These are phyloP conservation scores for Backusella psychrophila DNA, from an alignment of 192 early-diverging fungal species.

Conservation along the genomic window DNA sequence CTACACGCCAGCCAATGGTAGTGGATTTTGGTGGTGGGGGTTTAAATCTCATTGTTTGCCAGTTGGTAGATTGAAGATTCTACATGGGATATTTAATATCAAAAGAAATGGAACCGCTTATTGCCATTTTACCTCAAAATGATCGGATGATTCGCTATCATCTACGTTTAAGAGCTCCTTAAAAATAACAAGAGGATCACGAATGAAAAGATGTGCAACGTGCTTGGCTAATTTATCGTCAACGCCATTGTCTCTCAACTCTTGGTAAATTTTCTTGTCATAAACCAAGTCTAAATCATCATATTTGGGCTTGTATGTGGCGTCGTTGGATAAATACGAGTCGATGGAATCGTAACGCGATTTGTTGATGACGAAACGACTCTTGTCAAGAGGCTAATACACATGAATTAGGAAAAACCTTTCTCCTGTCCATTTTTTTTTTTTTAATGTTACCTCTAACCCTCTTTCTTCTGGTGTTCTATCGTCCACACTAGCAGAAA, in stretches of 20 bases:
- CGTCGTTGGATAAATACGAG: slow-evolving; percentile 76
- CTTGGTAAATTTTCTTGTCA: slow-evolving; percentile 75
- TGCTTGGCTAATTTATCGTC: slow-evolving; percentile 90
- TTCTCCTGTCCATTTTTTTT: not conserved
- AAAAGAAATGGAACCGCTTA: not conserved
- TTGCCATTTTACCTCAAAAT: slow-evolving; percentile 74
- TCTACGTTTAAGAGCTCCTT: slow-evolving; percentile 87
- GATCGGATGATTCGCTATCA: slow-evolving; percentile 82
- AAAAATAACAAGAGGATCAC: slow-evolving; percentile 96
- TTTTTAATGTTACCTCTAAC: slow-evolving; percentile 50
- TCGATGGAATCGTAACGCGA: slow-evolving; percentile 96
- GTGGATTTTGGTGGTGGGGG: slow-evolving; percentile 84
- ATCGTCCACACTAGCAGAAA: slow-evolving; percentile 91
- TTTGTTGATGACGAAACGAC: slow-evolving; percentile 85
- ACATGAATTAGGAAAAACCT: not conserved
- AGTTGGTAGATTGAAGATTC: slow-evolving; percentile 99
- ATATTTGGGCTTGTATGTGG: slow-evolving; percentile 80
- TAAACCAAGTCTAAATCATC: slow-evolving; percentile 87
- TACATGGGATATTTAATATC: not conserved
- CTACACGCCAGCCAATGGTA: slow-evolving; percentile 96
- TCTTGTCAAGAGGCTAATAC: slow-evolving; percentile 61
- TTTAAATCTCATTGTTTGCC: slow-evolving; percentile 99
- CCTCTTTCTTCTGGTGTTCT: slow-evolving; percentile 91
- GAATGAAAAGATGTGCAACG: slow-evolving; percentile 95
- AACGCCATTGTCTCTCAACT: slow-evolving; percentile 71